Evolutionary conservation across 257 asterid genomes (phyloP).

Genomic region (Plantago ovata): DNA sequence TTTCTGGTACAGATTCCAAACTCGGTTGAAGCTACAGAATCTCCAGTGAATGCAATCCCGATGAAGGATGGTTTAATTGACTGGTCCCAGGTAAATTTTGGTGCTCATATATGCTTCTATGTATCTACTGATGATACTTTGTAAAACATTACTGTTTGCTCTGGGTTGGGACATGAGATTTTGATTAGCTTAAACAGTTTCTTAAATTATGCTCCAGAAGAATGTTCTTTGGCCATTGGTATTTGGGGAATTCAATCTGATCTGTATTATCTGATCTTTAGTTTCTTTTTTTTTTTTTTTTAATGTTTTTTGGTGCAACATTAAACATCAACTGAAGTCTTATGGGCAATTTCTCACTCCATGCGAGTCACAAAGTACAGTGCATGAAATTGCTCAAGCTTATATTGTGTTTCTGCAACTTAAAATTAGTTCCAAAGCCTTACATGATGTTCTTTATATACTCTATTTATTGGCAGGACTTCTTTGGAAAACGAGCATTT

Average conservation of each 20-base stretch:
- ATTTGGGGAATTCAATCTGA: too few species aligned
- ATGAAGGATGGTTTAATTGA: slow-evolving; percentile 73
- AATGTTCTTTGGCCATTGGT: too few species aligned
- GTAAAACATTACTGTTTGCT: too few species aligned
- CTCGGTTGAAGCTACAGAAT: slow-evolving; percentile 48
- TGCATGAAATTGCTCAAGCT: slow-evolving; percentile 5
- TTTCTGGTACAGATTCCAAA: slow-evolving; percentile 65
- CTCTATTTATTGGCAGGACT: slow-evolving; percentile 59
- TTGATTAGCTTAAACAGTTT: too few species aligned
- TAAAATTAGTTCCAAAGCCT: slow-evolving; percentile 3
- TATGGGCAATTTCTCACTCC: slow-evolving; percentile 8
- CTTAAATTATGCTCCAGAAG: too few species aligned
- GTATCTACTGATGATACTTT: too few species aligned
- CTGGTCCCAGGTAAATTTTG: slow-evolving; percentile 80
- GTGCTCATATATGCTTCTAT: slow-evolving; percentile 11
- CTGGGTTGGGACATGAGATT: too few species aligned
- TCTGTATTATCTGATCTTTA: background rate
- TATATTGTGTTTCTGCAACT: slow-evolving; percentile 16
- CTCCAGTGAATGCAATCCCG: slow-evolving; percentile 79
- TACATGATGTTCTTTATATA: too few species aligned
- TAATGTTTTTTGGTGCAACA: slow-evolving; percentile 2
- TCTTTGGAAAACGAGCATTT: slow-evolving; percentile 93
- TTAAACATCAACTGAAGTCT: background rate
- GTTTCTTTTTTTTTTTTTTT: slow-evolving; percentile 5
- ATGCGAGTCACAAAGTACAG: background rate